A percentile compares a stretch with the other conserved stretches of the same genome.
Conservation (phyloP, 192 early-diverging fungal species). For the Coemansia aciculifera region DNA sequence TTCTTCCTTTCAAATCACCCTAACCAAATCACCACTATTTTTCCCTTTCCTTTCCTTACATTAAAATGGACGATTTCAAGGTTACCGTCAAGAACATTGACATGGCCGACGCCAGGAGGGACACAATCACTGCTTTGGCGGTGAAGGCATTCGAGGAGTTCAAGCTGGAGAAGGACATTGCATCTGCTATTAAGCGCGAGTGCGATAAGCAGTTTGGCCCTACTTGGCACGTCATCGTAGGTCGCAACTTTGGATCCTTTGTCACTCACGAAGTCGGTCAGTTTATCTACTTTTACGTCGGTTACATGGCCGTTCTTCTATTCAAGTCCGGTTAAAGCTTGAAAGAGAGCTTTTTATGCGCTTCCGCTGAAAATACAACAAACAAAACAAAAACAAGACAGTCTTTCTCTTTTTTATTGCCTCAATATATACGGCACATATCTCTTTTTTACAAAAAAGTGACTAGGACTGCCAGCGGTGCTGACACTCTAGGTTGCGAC, state of each 20-base stretch:
- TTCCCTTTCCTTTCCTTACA: background rate
- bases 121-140: constrained; percentile 85
- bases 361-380: background rate
- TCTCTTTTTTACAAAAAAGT: background rate
- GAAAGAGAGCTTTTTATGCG: background rate
- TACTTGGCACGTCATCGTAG: constrained; percentile 99
- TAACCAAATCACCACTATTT: background rate
- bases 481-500: constrained; percentile 65
- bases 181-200: constrained; percentile 95
- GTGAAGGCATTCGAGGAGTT: constrained; percentile 87
- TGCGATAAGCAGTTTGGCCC: constrained; percentile 98
- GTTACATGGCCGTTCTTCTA: constrained; percentile 89
- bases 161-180: constrained; percentile 98
- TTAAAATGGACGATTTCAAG: constrained; percentile 67
- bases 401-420: constrained; percentile 10
- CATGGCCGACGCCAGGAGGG: constrained; percentile 97
- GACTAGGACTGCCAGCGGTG: constrained; percentile 66
- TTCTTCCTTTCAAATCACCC: background rate
- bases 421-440: constrained; percentile 3
- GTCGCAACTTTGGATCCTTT: constrained; percentile 98
- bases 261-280: constrained; percentile 96
- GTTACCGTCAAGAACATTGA: constrained; percentile 96
- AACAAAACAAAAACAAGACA: background rate
- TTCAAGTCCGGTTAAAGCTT: constrained; percentile 81
- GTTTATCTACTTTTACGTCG: constrained; percentile 99